Conservation (phyloP, 1,284 basidiomycete species). For the Meira miltonrushii region DNA sequence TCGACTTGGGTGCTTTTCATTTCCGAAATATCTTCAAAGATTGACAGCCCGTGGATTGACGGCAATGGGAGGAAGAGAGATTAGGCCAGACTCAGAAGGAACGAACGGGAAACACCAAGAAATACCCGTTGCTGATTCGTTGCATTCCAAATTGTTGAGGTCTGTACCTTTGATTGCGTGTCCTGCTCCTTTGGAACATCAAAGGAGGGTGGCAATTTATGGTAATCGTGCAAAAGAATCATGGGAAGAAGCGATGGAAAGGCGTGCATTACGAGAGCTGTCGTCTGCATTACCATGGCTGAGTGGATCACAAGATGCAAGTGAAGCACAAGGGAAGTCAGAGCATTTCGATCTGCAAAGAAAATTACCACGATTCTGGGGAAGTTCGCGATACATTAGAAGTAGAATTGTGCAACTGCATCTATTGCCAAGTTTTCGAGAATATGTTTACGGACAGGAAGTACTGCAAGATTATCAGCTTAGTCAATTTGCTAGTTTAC, state of each 20-base stretch:
- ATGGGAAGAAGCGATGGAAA: constrained; percentile 46
- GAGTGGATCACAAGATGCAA: not conserved
- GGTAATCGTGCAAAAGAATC: constrained; percentile 44
- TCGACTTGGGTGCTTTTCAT: constrained; percentile 71
- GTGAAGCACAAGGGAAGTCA: not conserved
- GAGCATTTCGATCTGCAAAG: not conserved
- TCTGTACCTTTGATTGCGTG: constrained; percentile 34
- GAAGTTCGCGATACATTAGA: constrained; percentile 35
- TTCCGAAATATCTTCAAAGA: constrained; percentile 74
- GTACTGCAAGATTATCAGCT: not conserved
- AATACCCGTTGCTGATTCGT: constrained; percentile 10
- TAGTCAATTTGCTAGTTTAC: not conserved
- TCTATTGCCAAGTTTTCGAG: constrained; percentile 11
- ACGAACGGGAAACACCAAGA: not conserved
- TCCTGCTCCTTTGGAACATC: constrained; percentile 29
- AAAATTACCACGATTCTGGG: constrained; percentile 30
- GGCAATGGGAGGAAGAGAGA: constrained; percentile 7
- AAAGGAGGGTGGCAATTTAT: constrained; percentile 44
- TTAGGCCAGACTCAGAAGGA: not conserved
- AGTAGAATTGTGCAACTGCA: constrained; percentile 21
- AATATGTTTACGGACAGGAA: not conserved
- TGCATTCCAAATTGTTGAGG: constrained; percentile 40
- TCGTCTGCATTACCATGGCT: constrained; percentile 18
- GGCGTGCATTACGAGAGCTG: constrained; percentile 40
- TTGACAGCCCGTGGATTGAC: constrained; percentile 68